Base-by-base conservation (phyloP, 805 yeast genomes). In the Wickerhamiella australiensis region DNA sequence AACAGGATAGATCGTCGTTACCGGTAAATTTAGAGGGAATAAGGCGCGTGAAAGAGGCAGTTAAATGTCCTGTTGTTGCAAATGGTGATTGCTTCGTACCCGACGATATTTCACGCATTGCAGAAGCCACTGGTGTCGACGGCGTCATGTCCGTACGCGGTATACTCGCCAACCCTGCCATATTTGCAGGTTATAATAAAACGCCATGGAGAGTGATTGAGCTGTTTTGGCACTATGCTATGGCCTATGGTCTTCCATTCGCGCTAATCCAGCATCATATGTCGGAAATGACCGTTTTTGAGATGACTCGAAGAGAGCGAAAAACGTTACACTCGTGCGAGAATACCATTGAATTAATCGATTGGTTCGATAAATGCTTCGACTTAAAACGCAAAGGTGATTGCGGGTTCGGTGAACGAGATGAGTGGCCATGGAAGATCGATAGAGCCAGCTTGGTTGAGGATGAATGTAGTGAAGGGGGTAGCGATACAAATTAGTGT, bases 91-190 rank as follows among this genome's bases (percentile, higher is more conserved):
- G 95, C 59, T 82, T 82, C 59, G 61, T 74, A 0, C 65, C 78
- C 21, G 67, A 70, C 15, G 95, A 86, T 61, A 80, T 83, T n/a
- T 58, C 68, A 40, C 60, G 63, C 17, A 88, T 90, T 23, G 76
- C 77, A 0, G 67, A 74, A 11, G 62, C 62, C 47, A 87, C 97
- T 0, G 82, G 82, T 1, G 86, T 78, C 37, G 92, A 85, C 61
- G 98, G 97, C 6, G 83, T 92, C 6, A 92, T 92, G 98, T 82
- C 96, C 2, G 98, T 85, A 1, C 69, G 98, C 53, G 98, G 98
- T 0, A 69, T 85, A 2, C 67, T 92, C 46, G 69, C 76, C 25
- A 92, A 92, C 62, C 98, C 98, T 0, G 94, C 88, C 0, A 59
- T 92, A 55, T 92, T 92, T 66, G 76, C 83, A 1, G 95, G 94